Percentiles rank a stretch among this genome's conserved stretches.
Evolutionary conservation across 2,329 filamentous ascomycete species (phyloP).

Genomic region (Stromatinia cepivora): DNA sequence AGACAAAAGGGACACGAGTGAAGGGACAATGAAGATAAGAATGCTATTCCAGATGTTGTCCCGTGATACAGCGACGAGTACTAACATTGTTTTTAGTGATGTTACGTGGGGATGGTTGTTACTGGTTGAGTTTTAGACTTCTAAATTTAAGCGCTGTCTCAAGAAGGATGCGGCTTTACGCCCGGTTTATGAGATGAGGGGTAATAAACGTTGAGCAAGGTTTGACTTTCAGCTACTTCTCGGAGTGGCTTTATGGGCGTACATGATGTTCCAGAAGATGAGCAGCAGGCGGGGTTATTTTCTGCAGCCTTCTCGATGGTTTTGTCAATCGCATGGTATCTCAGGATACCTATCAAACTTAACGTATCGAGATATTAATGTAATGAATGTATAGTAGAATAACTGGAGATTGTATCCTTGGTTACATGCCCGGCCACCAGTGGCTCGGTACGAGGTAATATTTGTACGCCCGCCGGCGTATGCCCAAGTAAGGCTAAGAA

Average conservation of each 20-base stretch:
- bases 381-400: background rate
- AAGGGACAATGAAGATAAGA: background rate
- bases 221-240: constrained; percentile 4
- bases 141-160: constrained; percentile 8
- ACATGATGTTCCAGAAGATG: constrained; percentile 14
- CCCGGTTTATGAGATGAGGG: constrained; percentile 13
- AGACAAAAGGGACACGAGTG: constrained; percentile 2
- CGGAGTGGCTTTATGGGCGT: background rate
- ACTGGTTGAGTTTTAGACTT: constrained; percentile 3
- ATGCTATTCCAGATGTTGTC: background rate
- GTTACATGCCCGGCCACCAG: background rate
- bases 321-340: background rate
- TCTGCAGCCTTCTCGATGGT: constrained; percentile 2
- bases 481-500: background rate
- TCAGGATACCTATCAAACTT: background rate
- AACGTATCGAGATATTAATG: background rate
- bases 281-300: background rate
- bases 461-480: background rate
- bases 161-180: background rate
- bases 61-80: constrained; percentile 2
- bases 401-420: background rate
- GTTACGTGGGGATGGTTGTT: background rate
- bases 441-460: background rate
- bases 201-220: constrained; percentile 10
- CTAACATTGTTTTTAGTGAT: constrained; percentile 7